Evolutionary conservation across 768 basidiomycete species (phyloP), one percentile per base, ranked within the genome.

Genomic region (Hemileccinum rubropunctum): DNA sequence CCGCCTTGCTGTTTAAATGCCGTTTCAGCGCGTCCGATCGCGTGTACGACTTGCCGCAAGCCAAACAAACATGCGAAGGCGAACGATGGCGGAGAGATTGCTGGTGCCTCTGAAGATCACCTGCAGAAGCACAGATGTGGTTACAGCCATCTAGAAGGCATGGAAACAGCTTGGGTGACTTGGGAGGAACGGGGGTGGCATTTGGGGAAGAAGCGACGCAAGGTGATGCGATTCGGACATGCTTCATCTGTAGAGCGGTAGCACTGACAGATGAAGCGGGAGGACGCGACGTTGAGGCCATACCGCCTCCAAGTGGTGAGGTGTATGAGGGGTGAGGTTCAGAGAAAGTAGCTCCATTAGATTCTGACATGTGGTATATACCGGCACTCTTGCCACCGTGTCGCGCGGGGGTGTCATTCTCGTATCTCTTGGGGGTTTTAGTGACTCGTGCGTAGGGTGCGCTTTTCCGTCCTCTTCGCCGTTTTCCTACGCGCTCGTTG

Each of bases 1-100:
- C 43, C 1, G 47, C 58, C 54, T 64, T 66, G 52, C 51, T 54
- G 43, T 58, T 66, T 14, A 68, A 59, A 45, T 68, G 66, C 55
- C 66, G 57, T 62, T 70, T 68, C 51, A 70, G 51, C 7, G 62
- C 68, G 54, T 68, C 68, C 10, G 49, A 14, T 30, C 66, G 62
- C 36, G 68, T 66, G 50, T 66, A 68, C 5, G 55, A 52, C 53
- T 64, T 62, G 37, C 52, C 42, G 18, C 66, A 67, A 10, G 57
- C 60, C 42, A 58, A 32, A 37, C 66, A 70, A 21, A 4, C 7
- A 43, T 56, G 50, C 5, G 60, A 54, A 6, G 68, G 66, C 2
- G 37, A 3, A 48, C 50, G 44, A 37, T 68, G 66, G 10, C 62
- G 59, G 33, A 70, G 66, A 1, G 66, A 70, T 27, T 59, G 58